Evolutionary conservation across 2,329 filamentous ascomycete genomes (phyloP).

Genomic region (Hypoxylon sp.): DNA sequence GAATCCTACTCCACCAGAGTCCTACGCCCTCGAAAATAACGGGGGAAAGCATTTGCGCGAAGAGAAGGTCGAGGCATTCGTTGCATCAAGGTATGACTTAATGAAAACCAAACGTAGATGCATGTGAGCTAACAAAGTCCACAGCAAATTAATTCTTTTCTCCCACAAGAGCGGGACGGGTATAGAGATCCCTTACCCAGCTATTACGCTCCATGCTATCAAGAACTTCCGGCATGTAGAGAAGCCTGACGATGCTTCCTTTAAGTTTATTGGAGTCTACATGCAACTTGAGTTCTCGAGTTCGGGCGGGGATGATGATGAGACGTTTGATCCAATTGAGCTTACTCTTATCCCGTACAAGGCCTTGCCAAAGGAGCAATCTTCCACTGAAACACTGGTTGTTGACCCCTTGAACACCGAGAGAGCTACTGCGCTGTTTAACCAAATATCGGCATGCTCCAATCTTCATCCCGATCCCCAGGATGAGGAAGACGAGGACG

Average conservation of each 20-base stretch:
- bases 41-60: constrained; percentile 48
- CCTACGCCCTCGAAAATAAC: constrained; percentile 54
- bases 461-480: constrained; percentile 81
- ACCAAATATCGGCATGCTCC: constrained; percentile 80
- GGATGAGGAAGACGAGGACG: constrained; percentile 71
- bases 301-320: constrained; percentile 71
- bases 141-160: constrained; percentile 74
- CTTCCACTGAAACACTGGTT: constrained; percentile 49
- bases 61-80: constrained; percentile 70
- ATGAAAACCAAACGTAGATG: neutral
- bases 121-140: constrained; percentile 51
- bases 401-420: constrained; percentile 51
- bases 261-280: constrained; percentile 68
- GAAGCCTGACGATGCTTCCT: constrained; percentile 56
- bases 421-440: constrained; percentile 69
- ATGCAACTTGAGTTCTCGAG: constrained; percentile 78
- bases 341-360: constrained; percentile 73
- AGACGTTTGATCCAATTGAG: constrained; percentile 75
- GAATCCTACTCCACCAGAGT: constrained; percentile 55
- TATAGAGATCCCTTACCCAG: constrained; percentile 79
- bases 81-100: constrained; percentile 69
- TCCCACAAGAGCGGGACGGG: constrained; percentile 70
- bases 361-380: constrained; percentile 50
- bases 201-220: constrained; percentile 81
- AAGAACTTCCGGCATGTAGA: constrained; percentile 67